Conservation (phyloP, 1,284 basidiomycete genomes). For the Papiliotrema fonsecae region DNA sequence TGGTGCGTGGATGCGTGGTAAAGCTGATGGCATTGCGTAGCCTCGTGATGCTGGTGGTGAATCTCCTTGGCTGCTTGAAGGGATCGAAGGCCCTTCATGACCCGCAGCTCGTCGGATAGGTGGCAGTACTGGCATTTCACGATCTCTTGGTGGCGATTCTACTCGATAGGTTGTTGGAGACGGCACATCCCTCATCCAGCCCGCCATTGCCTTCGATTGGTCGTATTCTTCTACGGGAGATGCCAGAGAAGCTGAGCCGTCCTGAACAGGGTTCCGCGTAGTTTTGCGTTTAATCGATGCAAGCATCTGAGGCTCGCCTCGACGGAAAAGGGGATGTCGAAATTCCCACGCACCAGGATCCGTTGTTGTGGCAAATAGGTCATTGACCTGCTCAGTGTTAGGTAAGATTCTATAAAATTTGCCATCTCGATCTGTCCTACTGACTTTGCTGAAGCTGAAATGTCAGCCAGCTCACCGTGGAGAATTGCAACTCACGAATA, state of each 20-base stretch:
- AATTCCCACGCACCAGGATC: slow-evolving; percentile 50
- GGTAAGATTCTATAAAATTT: neutral
- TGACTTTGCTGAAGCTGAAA: slow-evolving; percentile 42
- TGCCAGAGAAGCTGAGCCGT: slow-evolving; percentile 11
- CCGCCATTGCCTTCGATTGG: slow-evolving; percentile 16
- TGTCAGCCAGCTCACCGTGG: neutral
- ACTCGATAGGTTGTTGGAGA: neutral
- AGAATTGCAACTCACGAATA: slow-evolving; percentile 43
- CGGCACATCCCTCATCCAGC: slow-evolving; percentile 28
- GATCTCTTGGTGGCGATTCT: slow-evolving; percentile 1
- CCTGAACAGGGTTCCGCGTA: slow-evolving; percentile 19
- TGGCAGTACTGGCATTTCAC: no score
- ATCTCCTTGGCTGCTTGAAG: no score
- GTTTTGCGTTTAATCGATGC: slow-evolving; percentile 46
- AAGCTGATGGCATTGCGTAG: no score
- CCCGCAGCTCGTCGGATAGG: no score
- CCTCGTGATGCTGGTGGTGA: no score
- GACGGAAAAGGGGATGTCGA: slow-evolving; percentile 46
- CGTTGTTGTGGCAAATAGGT: slow-evolving; percentile 40
- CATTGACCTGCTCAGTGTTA: slow-evolving; percentile 36
- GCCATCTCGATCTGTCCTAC: slow-evolving; percentile 1
- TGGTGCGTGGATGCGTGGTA: neutral
- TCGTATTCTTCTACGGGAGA: slow-evolving; percentile 25
- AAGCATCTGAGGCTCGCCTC: slow-evolving; percentile 46
- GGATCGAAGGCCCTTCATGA: no score